Evolutionary conservation across 1,284 basidiomycete species (phyloP), one percentile per base, ranked within the genome.

Genomic region (Peniophora sp.): DNA sequence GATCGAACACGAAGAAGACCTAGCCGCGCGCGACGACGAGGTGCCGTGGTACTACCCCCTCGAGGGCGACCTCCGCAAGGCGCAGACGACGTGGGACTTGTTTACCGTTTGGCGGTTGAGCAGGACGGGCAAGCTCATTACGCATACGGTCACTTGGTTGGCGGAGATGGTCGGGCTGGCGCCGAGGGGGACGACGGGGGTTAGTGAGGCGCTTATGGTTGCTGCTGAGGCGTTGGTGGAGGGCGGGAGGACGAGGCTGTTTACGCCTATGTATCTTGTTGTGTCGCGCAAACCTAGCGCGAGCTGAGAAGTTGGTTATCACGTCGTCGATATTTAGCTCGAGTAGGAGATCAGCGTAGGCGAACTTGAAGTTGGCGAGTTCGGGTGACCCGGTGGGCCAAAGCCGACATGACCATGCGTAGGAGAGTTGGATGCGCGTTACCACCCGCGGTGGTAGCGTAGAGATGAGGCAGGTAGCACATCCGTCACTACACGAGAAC

Each of bases 11-110:
- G 94, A 97, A 64, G 95, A 97, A 64, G 96, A 99, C 67, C 78
- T 99, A 41, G 96, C 97, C 1, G 89, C 88, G 49, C 85, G 92
- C 48, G 71, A 75, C 0, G 94, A 97, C 65, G 69, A 73, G 22
- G 73, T 97, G 41, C 83, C 85, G 1, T 99, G 96, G 96, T 98
- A 95, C 72, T 97, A 97, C 71, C 93, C 95, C 3, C 80, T 98
- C 44, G 94, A 96, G 69, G 95, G 95, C 56, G 92, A 97, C 67
- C 76, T 97, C 57, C 66, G 73, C 57, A 96, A 98, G 70, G 88
- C 91, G 9, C 96, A 99, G 74, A 97, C 95, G 3, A 62, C 83
- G 24, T 97, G 93, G 91, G 96, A 99, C 66, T 83, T 85, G 57
- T 72, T 93, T 61, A 89, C 86, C 17, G 87, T 90, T 47, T 91